Percentiles rank a stretch among this genome's conserved stretches.
phyloP scores from a whole-genome alignment of 2,329 filamentous ascomycete species.

The Trichophyton rubrum region DNA sequence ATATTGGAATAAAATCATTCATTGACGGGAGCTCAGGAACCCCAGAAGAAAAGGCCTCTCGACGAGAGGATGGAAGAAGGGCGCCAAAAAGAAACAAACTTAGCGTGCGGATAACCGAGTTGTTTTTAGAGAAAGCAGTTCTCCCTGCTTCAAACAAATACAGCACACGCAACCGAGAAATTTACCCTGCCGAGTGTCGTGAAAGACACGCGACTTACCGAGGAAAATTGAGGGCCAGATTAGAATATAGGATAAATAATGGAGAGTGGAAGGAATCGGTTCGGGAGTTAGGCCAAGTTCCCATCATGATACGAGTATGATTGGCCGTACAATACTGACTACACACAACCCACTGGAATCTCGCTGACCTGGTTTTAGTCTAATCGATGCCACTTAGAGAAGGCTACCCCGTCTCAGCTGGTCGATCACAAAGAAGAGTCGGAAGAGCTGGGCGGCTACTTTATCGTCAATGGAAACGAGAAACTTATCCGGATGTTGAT shows the following conservation, averaged over 20 bases:
- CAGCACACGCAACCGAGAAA: constrained; percentile 63
- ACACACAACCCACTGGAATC: not conserved
- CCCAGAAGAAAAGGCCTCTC: constrained; percentile 25
- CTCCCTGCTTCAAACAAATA: constrained; percentile 75
- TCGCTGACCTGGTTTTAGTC: constrained; percentile 42
- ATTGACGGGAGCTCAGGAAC: constrained; percentile 59
- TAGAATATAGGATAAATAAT: constrained; percentile 80
- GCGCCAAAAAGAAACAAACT: constrained; percentile 55
- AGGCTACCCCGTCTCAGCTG: constrained; percentile 67
- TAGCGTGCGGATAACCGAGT: constrained; percentile 63
- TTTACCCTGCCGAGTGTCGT: constrained; percentile 84
- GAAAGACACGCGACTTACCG: constrained; percentile 87
- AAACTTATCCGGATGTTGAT: constrained; percentile 90
- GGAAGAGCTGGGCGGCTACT: constrained; percentile 92
- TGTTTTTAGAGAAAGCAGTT: constrained; percentile 69
- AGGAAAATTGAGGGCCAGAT: constrained; percentile 67
- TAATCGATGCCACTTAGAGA: constrained; percentile 80
- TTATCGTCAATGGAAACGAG: constrained; percentile 94
- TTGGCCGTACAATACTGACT: constrained; percentile 10
- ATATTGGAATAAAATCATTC: constrained; percentile 82
- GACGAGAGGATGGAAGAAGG: constrained; percentile 43
- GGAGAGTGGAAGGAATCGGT: constrained; percentile 71
- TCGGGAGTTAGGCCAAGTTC: constrained; percentile 75
- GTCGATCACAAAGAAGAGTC: constrained; percentile 86
- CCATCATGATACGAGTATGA: constrained; percentile 80